Base-by-base conservation (phyloP, 805 yeast genomes). In the Candida morakotiae region DNA sequence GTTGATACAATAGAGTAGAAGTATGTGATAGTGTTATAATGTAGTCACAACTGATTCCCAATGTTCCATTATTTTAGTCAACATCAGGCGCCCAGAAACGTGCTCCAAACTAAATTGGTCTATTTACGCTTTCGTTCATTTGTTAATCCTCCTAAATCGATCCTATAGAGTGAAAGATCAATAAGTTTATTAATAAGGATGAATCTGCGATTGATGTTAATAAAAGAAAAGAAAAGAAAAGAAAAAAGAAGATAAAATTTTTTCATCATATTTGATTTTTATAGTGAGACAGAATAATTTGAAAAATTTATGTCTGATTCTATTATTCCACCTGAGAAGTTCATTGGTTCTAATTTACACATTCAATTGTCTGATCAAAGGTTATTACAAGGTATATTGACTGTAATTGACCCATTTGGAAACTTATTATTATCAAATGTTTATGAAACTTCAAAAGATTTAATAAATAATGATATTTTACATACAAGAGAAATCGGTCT, bases 11-110 rank as follows among this genome's bases (percentile, higher is more conserved):
- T n/a, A n/a, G n/a, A n/a, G n/a, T n/a, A n/a, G n/a, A n/a, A n/a
- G n/a, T n/a, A n/a, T n/a, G n/a, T n/a, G n/a, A n/a, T n/a, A n/a
- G n/a, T n/a, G n/a, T n/a, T n/a, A n/a, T 42, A 23, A 59, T 63
- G 52, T 63, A 62, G 69, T 48, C 67, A 62, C 68, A 62, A 63
- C 69, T 63, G 69, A 63, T 63, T 63, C 69, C 69, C 69, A 63
- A 52, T 56, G 54, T 62, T 55, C 64, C 69, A 63, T 49, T 29
- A 5, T 24, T 24, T 17, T 43, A 51, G 64, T 63, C 69, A 63
- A 62, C 56, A 60, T 48, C 69, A 52, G 69, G 69, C 67, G 69
- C 69, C 69, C 69, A 63, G 69, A 48, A 63, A 63, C 69, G 68
- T 61, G 63, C 69, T 58, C 67, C 67, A 44, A 38, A 44, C 42